phyloP scores from a whole-genome alignment of 139 green algal genomes.

The Axilococcus clingmanii region DNA sequence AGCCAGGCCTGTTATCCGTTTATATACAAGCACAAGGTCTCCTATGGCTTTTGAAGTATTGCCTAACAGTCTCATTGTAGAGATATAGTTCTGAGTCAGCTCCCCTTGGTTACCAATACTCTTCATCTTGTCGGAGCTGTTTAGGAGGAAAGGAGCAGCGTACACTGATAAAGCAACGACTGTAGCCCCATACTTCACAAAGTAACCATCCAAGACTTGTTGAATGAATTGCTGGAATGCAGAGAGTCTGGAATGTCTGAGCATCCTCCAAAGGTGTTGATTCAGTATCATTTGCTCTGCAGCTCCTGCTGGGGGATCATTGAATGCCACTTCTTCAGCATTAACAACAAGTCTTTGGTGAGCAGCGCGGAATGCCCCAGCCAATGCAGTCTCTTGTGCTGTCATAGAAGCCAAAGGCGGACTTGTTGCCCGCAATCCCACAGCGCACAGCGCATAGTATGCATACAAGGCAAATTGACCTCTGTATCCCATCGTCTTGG shows the following conservation, averaged over 20 bases:
- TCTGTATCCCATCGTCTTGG: constrained; percentile 79
- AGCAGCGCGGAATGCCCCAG: constrained; percentile 46
- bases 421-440: constrained; percentile 58
- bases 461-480: constrained; percentile 54
- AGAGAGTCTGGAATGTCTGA: constrained; percentile 66
- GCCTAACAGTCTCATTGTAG: constrained; percentile 72
- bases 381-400: constrained; percentile 62
- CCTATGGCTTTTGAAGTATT: constrained; percentile 81
- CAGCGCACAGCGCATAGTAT: constrained; percentile 62
- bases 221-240: constrained; percentile 80
- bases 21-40: constrained; percentile 95
- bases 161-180: constrained; percentile 79
- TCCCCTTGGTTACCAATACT: background rate
- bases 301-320: constrained; percentile 70
- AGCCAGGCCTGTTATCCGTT: constrained; percentile 80
- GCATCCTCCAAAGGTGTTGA: constrained; percentile 76
- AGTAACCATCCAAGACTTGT: constrained; percentile 14
- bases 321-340: constrained; percentile 59
- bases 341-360: constrained; percentile 23
- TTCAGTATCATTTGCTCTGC: constrained; percentile 85
- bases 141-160: no score
- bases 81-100: constrained; percentile 63
- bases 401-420: constrained; percentile 82
- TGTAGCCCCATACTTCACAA: constrained; percentile 40
- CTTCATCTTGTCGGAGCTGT: constrained; percentile 1